Conservation (phyloP, 2,329 filamentous ascomycete species). For the Monilinia laxa region DNA sequence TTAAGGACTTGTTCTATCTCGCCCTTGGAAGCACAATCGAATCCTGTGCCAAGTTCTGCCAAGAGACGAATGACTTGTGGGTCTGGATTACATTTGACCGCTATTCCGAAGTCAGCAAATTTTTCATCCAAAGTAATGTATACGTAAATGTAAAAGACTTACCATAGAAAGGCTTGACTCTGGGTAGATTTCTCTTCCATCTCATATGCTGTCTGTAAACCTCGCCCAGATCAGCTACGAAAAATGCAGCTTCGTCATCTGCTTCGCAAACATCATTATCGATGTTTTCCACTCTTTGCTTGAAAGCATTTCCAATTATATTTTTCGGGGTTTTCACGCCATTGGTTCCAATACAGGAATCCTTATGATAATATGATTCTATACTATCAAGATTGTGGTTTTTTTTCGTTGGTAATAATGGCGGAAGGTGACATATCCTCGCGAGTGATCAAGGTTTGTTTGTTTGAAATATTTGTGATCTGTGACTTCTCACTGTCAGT, state of each 20-base stretch:
- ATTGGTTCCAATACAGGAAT: slow-evolving; percentile 36
- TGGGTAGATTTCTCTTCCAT: slow-evolving; percentile 92
- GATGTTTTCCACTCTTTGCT: slow-evolving; percentile 78
- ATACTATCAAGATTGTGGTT: slow-evolving; percentile 37
- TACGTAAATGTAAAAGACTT: slow-evolving; percentile 41
- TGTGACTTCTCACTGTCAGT: slow-evolving; percentile 20
- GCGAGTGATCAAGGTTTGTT: slow-evolving; percentile 31
- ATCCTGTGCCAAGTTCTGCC: slow-evolving; percentile 84
- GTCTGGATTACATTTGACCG: slow-evolving; percentile 99
- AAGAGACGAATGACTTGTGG: slow-evolving; percentile 84
- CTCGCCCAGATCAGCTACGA: slow-evolving; percentile 95
- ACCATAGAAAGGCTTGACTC: slow-evolving; percentile 97
- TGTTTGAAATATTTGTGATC: slow-evolving; percentile 24
- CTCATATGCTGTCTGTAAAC: slow-evolving; percentile 97
- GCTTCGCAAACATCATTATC: slow-evolving; percentile 85
- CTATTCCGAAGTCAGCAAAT: slow-evolving; percentile 47
- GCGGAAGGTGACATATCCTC: slow-evolving; percentile 68
- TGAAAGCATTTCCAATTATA: slow-evolving; percentile 83
- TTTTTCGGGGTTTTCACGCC: slow-evolving; percentile 59
- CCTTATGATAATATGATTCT: slow-evolving; percentile 36
- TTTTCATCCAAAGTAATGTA: slow-evolving; percentile 3
- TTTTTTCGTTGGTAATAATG: slow-evolving; percentile 52
- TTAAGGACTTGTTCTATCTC: slow-evolving; percentile 91
- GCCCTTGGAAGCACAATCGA: slow-evolving; percentile 96
- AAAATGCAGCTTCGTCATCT: slow-evolving; percentile 96